Conservation (phyloP, 1,139 yeast species). For the Blastobotrys elegans region DNA sequence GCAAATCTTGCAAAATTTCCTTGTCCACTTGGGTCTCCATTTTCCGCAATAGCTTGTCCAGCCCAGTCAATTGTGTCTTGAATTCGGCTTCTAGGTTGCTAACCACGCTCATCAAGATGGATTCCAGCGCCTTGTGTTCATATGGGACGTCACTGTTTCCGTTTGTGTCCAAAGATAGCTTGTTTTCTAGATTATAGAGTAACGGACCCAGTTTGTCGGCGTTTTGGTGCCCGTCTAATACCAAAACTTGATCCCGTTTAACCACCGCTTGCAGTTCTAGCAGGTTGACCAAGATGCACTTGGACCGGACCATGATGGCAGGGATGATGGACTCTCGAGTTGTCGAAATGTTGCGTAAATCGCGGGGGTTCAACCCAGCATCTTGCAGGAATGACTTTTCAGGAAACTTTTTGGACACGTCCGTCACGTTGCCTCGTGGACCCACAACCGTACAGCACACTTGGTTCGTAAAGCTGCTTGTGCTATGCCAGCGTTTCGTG, state of each 20-base stretch:
- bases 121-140: slow-evolving; percentile 84
- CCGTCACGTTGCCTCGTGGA: slow-evolving; percentile 59
- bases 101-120: slow-evolving; percentile 76
- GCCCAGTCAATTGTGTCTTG: slow-evolving; percentile 59
- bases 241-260: slow-evolving; percentile 67
- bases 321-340: slow-evolving; percentile 85
- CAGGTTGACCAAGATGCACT: slow-evolving; percentile 73
- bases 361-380: slow-evolving; percentile 73
- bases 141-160: slow-evolving; percentile 37
- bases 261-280: slow-evolving; percentile 81
- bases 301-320: slow-evolving; percentile 69
- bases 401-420: slow-evolving; percentile 66
- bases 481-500: no score
- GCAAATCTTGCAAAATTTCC: slow-evolving; percentile 66
- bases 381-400: slow-evolving; percentile 67
- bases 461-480: slow-evolving; percentile 11
- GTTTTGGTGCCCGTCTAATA: slow-evolving; percentile 63
- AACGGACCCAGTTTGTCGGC: slow-evolving; percentile 65
- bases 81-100: slow-evolving; percentile 79
- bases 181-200: slow-evolving; percentile 77
- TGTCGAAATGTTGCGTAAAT: slow-evolving; percentile 77
- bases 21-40: slow-evolving; percentile 81
- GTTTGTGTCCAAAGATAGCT: slow-evolving; percentile 29
- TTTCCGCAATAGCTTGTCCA: slow-evolving; percentile 67
- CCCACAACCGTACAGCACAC: slow-evolving; percentile 72